Conservation (phyloP, 257 asterid genomes). For the Przewalskia tangutica region DNA sequence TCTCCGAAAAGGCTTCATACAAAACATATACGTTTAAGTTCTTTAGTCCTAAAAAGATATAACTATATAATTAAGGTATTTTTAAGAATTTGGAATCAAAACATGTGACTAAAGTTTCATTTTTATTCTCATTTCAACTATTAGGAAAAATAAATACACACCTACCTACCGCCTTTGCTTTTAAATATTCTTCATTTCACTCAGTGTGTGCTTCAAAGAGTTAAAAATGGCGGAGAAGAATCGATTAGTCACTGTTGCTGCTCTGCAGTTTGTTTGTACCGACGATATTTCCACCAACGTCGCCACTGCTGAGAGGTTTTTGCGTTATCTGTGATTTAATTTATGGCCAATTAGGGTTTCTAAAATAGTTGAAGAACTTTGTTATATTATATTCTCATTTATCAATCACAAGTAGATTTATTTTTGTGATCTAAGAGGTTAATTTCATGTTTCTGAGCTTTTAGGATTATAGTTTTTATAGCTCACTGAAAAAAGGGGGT, state of each 20-base stretch:
- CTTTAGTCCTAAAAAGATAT: no score
- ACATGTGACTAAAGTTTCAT: background rate
- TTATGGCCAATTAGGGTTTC: background rate
- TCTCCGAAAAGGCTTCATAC: no score
- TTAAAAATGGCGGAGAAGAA: constrained; percentile 32
- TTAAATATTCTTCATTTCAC: no score
- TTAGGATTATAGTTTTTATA: background rate
- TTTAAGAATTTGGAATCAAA: background rate
- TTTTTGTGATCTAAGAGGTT: background rate
- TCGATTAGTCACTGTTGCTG: constrained; percentile 56
- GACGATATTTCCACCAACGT: constrained; percentile 79
- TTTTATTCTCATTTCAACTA: background rate
- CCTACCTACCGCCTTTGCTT: background rate
- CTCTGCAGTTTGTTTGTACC: constrained; percentile 82
- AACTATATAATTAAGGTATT: no score
- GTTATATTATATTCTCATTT: no score
- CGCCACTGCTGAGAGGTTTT: constrained; percentile 67
- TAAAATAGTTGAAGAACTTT: no score
- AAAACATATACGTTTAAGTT: no score
- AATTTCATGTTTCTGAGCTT: background rate
- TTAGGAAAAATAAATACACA: no score
- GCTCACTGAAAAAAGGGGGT: background rate
- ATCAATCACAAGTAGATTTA: no score
- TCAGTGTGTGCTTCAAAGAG: background rate
- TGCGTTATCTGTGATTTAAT: background rate